These are phyloP conservation scores for Gypsophila paniculata DNA, from an alignment of 179 eudicot genomes.

Conservation along the genomic window DNA sequence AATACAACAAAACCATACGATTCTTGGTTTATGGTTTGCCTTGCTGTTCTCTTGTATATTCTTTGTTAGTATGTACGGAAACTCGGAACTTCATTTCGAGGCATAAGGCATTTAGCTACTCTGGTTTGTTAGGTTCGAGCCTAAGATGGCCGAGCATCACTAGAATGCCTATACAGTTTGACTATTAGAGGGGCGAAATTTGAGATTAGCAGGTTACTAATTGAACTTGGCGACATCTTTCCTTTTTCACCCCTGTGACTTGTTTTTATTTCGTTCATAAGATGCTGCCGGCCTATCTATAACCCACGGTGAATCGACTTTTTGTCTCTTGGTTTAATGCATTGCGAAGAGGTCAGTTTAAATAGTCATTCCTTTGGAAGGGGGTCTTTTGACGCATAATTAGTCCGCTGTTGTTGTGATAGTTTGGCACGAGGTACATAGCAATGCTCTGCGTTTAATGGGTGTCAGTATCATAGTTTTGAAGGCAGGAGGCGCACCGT, in stretches of 20 bases:
- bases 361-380: not conserved
- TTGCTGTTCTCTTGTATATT: slow-evolving; percentile 25
- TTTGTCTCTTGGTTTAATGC: not conserved
- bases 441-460: too few relatives aligned
- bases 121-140: slow-evolving; percentile 22
- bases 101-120: slow-evolving; percentile 16
- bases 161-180: slow-evolving; percentile 15
- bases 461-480: too few relatives aligned
- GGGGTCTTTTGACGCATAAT: not conserved
- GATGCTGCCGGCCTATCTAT: not conserved
- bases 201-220: slow-evolving; percentile 16
- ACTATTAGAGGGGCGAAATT: slow-evolving; percentile 14
- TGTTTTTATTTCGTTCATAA: not conserved
- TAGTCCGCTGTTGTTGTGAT: too few relatives aligned
- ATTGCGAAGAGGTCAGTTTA: not conserved
- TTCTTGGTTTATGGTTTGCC: slow-evolving; percentile 21
- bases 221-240: slow-evolving; percentile 13
- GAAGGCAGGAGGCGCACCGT: too few relatives aligned
- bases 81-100: slow-evolving; percentile 19
- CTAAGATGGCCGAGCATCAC: slow-evolving; percentile 22
- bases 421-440: too few relatives aligned
- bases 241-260: slow-evolving; percentile 1
- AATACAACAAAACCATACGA: slow-evolving; percentile 21
- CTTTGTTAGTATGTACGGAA: slow-evolving; percentile 14
- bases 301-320: not conserved